phyloP scores from a whole-genome alignment of 106 monocot species.

The Narthecium ossifragum region DNA sequence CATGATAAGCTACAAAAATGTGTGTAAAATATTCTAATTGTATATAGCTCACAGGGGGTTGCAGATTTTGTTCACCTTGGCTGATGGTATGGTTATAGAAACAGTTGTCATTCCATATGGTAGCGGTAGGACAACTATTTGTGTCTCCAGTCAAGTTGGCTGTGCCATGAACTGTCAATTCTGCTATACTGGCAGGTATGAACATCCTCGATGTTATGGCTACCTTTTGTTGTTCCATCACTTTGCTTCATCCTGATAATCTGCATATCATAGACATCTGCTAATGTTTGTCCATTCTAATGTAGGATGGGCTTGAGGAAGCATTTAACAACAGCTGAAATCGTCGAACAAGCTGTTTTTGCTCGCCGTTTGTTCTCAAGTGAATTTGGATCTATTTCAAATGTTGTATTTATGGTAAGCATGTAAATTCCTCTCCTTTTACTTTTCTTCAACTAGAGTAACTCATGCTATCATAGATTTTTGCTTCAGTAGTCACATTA shows the following conservation, averaged over 20 bases:
- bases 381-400: slow-evolving; percentile 82
- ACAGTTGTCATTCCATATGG: slow-evolving; percentile 87
- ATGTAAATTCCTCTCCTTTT: too few species aligned
- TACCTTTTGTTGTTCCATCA: background rate
- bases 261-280: background rate
- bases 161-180: slow-evolving; percentile 99
- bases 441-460: too few species aligned
- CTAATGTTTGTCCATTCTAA: slow-evolving; percentile 3
- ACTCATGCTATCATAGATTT: too few species aligned
- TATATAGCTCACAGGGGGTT: slow-evolving; percentile 43
- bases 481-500: too few species aligned
- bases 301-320: slow-evolving; percentile 91
- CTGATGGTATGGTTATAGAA: slow-evolving; percentile 80
- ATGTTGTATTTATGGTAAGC: slow-evolving; percentile 99
- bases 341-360: slow-evolving; percentile 92
- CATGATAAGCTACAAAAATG: too few species aligned
- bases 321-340: slow-evolving; percentile 83
- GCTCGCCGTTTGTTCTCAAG: slow-evolving; percentile 70
- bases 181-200: slow-evolving; percentile 91
- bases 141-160: slow-evolving; percentile 99
- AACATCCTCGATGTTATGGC: background rate
- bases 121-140: slow-evolving; percentile 82
- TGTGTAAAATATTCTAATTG: slow-evolving; percentile 38
- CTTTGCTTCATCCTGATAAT: too few species aligned
- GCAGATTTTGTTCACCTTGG: slow-evolving; percentile 92